A percentile compares a stretch with the other conserved stretches of the same genome.
Evolutionary conservation across 805 yeast genomes (phyloP).

Genomic region (Candida loeiensis): DNA sequence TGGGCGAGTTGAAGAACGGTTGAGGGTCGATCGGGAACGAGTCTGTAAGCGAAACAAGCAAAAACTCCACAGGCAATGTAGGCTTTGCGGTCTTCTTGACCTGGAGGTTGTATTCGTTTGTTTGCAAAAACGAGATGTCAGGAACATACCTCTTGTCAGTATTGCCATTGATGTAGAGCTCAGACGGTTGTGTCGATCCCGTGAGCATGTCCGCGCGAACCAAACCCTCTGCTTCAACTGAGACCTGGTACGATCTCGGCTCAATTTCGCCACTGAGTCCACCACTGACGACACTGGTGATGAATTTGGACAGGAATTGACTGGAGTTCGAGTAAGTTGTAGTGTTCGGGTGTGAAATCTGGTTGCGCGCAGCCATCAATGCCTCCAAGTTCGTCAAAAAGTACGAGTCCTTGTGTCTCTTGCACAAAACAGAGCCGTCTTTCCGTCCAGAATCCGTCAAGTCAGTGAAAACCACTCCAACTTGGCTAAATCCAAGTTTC

Average conservation of each 20-base stretch:
- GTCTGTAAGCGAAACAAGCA: constrained; percentile 84
- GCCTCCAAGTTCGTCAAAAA: constrained; percentile 88
- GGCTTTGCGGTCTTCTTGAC: constrained; percentile 65
- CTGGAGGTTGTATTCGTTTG: constrained; percentile 82
- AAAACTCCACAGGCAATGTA: constrained; percentile 26
- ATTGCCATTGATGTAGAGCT: constrained; percentile 77
- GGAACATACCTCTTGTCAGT: constrained; percentile 82
- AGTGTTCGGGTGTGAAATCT: constrained; percentile 57
- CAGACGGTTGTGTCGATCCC: constrained; percentile 87
- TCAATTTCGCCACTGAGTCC: constrained; percentile 85
- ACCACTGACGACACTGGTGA: constrained; percentile 93
- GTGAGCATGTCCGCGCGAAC: constrained; percentile 80
- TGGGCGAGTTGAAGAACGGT: constrained; percentile 46
- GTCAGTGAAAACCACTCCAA: constrained; percentile 89
- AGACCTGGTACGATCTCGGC: constrained; percentile 84
- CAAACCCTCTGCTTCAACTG: constrained; percentile 81
- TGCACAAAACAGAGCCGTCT: constrained; percentile 86
- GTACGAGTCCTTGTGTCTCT: constrained; percentile 88
- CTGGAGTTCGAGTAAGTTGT: constrained; percentile 64
- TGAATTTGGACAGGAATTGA: constrained; percentile 79
- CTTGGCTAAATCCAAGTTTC: constrained; percentile 58
- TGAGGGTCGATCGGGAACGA: constrained; percentile 75
- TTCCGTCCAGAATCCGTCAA: constrained; percentile 81
- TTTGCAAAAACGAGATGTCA: constrained; percentile 79
- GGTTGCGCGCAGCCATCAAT: constrained; percentile 77